Base-by-base conservation (phyloP, 1,284 basidiomycete genomes). In the Ustilago crameri region DNA sequence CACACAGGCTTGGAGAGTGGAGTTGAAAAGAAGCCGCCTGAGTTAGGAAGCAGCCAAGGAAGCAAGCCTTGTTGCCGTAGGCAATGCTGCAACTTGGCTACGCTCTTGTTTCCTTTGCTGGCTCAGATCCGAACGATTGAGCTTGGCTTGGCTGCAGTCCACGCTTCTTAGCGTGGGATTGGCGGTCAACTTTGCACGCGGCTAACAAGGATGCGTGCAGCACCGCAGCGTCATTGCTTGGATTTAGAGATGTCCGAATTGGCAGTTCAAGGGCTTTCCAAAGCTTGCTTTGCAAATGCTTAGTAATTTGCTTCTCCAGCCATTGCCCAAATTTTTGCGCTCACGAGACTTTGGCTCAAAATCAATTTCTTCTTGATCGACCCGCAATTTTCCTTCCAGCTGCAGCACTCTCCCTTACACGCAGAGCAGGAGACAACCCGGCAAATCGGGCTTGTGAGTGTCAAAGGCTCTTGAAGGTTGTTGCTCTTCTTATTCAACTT, bases 191-290 rank as follows among this genome's bases (percentile, higher is more conserved):
- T 42, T 42, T 15, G 17, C 22, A 9, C 38, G 18, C 41, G 22
- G 41, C 41, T 12, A 42, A 27, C 30, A 12, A 43, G 20, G 23
- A 37, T 5, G n/a, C 14, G 35, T 42, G 53, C 53, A 42, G 53
- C 53, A 55, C 22, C 30, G 51, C 50, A 53, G 44, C 57, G 57
- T 60, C 51, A 52, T 52, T 24, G 41, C 49, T 37, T 37, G 35
- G 5, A 15, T 37, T 37, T 37, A 7, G 5, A 37, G n/a, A n/a
- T 37, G 47, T 24, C 47, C 22, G 23, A 38, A 23, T n/a, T 10
- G 34, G 3, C 32, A 32, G 5, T 5, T 18, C 9, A 26, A 17
- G 9, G 20, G 22, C 15, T 35, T n/a, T 35, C 44, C 12, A 47
- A 12, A 9, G 15, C 20, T 49, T 22, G 34, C 34, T 12, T 5